Evolutionary conservation across 805 yeast genomes (phyloP).

Genomic region (Pichia membranifaciens): DNA sequence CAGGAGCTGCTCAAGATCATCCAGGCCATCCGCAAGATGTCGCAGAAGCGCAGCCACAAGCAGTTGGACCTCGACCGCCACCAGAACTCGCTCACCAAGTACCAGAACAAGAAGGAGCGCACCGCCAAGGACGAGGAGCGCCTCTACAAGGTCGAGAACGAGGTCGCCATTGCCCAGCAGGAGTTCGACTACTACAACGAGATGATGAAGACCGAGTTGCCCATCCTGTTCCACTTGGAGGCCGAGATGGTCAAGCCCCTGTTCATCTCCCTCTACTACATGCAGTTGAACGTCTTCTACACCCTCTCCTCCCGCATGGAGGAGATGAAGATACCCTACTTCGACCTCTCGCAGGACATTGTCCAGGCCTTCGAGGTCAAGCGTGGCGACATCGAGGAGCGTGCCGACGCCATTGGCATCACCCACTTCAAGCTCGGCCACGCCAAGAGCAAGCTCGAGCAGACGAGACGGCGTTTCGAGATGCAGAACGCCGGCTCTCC

Average conservation of each 20-base stretch:
- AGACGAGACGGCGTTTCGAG: slow-evolving; percentile 72
- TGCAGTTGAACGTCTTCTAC: slow-evolving; percentile 96
- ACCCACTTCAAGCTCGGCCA: slow-evolving; percentile 88
- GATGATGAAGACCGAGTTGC: slow-evolving; percentile 85
- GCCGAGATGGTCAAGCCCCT: slow-evolving; percentile 89
- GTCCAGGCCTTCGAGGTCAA: slow-evolving; percentile 71
- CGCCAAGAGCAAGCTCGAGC: slow-evolving; percentile 77
- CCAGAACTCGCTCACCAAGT: slow-evolving; percentile 60
- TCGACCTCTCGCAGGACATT: slow-evolving; percentile 79
- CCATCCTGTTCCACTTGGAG: slow-evolving; percentile 80
- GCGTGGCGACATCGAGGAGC: slow-evolving; percentile 88
- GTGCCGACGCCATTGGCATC: slow-evolving; percentile 81
- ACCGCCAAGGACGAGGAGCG: slow-evolving; percentile 87
- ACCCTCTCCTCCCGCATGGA: slow-evolving; percentile 88
- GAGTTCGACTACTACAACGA: slow-evolving; percentile 96
- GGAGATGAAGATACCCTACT: slow-evolving; percentile 94
- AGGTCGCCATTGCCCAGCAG: slow-evolving; percentile 84
- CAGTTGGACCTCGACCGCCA: slow-evolving; percentile 90
- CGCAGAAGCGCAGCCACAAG: slow-evolving; percentile 91
- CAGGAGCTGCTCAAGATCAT: slow-evolving; percentile 83
- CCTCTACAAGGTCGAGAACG: slow-evolving; percentile 83
- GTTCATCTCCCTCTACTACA: slow-evolving; percentile 89
- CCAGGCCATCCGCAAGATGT: slow-evolving; percentile 82
- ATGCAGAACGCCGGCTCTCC: slow-evolving; percentile 29
- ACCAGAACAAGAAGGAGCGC: slow-evolving; percentile 76